Conservation (phyloP, 352 stramenopile species). For the Phytophthora aleatoria region DNA sequence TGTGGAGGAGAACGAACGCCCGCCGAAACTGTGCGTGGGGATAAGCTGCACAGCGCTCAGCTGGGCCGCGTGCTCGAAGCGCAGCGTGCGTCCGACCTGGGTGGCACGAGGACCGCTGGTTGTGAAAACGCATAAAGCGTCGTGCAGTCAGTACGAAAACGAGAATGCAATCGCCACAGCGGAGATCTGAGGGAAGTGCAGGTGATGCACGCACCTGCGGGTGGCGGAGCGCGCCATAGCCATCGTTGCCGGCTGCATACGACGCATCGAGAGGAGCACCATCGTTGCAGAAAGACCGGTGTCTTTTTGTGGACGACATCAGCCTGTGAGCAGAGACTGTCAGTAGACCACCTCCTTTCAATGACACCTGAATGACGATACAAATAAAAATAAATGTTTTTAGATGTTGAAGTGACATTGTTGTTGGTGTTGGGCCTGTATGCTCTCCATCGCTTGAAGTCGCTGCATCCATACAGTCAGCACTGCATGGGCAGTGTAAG, state of each 20-base stretch:
- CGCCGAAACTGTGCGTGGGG: constrained; percentile 45
- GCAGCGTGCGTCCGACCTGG: constrained; percentile 36
- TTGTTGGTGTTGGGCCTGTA: no score
- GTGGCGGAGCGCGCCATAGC: constrained; percentile 34
- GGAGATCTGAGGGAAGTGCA: background rate
- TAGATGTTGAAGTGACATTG: no score
- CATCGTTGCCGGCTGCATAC: constrained; percentile 55
- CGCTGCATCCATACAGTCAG: constrained; percentile 2
- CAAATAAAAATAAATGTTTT: no score
- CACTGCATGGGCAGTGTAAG: constrained; percentile 26
- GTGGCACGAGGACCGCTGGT: constrained; percentile 31
- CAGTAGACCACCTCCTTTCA: constrained; percentile 33
- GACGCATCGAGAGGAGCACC: constrained; percentile 66
- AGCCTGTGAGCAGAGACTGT: constrained; percentile 1
- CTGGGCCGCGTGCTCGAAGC: constrained; percentile 46
- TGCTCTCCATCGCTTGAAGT: background rate
- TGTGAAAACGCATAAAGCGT: constrained; percentile 7
- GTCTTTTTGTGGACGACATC: constrained; percentile 32
- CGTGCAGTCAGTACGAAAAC: background rate
- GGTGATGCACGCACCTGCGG: constrained; percentile 26
- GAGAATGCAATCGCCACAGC: background rate
- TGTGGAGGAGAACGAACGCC: constrained; percentile 69
- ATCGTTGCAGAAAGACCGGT: constrained; percentile 32
- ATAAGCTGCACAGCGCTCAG: constrained; percentile 54
- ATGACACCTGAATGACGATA: constrained; percentile 6